Conservation (phyloP, 164 flowering plant species). For the Vitis amurensis region DNA sequence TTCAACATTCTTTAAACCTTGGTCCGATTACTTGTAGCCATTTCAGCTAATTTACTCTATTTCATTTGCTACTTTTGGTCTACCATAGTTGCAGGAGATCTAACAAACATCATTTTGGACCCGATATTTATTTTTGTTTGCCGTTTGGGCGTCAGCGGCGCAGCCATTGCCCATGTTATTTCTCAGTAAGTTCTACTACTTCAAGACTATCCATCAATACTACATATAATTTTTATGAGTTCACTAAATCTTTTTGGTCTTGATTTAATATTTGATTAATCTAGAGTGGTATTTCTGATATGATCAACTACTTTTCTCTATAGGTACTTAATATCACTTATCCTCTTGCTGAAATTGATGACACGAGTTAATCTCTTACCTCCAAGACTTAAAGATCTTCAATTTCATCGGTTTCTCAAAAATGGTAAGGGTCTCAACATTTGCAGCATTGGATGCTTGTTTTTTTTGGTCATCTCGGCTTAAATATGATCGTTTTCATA, state of each 20-base stretch:
- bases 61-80: background rate
- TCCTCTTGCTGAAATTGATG: slow-evolving; percentile 58
- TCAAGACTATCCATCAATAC: too few species aligned
- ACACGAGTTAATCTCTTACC: slow-evolving; percentile 68
- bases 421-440: slow-evolving; percentile 47
- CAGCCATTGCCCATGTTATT: slow-evolving; percentile 94
- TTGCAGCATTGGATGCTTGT: too few species aligned
- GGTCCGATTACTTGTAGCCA: too few species aligned
- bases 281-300: background rate
- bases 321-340: slow-evolving; percentile 75
- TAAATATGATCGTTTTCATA: too few species aligned
- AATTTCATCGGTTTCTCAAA: slow-evolving; percentile 73
- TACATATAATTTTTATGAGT: too few species aligned
- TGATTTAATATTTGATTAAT: background rate
- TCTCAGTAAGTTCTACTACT: slow-evolving; percentile 73
- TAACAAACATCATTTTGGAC: slow-evolving; percentile 72
- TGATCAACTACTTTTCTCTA: background rate
- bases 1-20: too few species aligned
- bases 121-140: slow-evolving; percentile 74
- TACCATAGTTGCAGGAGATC: slow-evolving; percentile 69
- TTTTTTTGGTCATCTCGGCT: too few species aligned
- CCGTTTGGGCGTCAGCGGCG: slow-evolving; percentile 81
- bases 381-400: slow-evolving; percentile 62
- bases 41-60: too few species aligned
- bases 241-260: background rate